Conservation (phyloP, 2,329 filamentous ascomycete genomes). For the Polytolypa hystricis region DNA sequence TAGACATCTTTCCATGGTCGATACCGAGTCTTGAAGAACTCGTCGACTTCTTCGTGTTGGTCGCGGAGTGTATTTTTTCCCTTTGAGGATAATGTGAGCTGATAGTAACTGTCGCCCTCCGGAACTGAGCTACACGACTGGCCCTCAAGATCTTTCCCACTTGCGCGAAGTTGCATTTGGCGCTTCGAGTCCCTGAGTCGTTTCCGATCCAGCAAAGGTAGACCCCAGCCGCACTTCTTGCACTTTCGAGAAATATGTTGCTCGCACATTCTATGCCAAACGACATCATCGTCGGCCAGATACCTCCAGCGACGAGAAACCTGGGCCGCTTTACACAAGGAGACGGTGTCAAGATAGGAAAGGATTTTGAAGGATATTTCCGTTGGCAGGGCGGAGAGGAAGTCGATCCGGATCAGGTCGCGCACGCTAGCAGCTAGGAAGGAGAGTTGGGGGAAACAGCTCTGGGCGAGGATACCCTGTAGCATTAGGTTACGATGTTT, state of each 20-base stretch:
- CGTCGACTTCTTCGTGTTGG: slow-evolving; percentile 23
- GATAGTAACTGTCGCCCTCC: background rate
- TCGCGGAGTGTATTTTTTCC: background rate
- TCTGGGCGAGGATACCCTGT: slow-evolving; percentile 89
- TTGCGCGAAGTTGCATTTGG: slow-evolving; percentile 57
- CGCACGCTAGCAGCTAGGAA: slow-evolving; percentile 82
- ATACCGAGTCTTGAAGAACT: slow-evolving; percentile 40
- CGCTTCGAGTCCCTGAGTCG: slow-evolving; percentile 76
- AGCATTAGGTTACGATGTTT: slow-evolving; percentile 95
- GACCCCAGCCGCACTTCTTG: slow-evolving; percentile 88
- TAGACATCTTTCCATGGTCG: slow-evolving; percentile 96
- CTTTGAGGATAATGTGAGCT: background rate
- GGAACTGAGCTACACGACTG: background rate
- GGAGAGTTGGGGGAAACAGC: slow-evolving; percentile 94
- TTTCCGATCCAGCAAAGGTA: slow-evolving; percentile 82
- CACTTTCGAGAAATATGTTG: slow-evolving; percentile 93
- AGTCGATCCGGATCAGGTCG: slow-evolving; percentile 96
- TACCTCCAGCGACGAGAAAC: slow-evolving; percentile 81
- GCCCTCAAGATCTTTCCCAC: slow-evolving; percentile 5
- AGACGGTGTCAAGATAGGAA: slow-evolving; percentile 83
- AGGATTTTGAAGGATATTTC: slow-evolving; percentile 92
- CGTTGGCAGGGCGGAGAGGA: slow-evolving; percentile 73
- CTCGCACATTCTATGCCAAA: slow-evolving; percentile 98
- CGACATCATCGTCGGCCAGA: slow-evolving; percentile 91
- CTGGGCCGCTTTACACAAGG: slow-evolving; percentile 89